A percentile compares a stretch with the other conserved stretches of the same genome.
Evolutionary conservation across 495 filamentous ascomycete species (phyloP).

Genomic region (Lophiotrema nucula): DNA sequence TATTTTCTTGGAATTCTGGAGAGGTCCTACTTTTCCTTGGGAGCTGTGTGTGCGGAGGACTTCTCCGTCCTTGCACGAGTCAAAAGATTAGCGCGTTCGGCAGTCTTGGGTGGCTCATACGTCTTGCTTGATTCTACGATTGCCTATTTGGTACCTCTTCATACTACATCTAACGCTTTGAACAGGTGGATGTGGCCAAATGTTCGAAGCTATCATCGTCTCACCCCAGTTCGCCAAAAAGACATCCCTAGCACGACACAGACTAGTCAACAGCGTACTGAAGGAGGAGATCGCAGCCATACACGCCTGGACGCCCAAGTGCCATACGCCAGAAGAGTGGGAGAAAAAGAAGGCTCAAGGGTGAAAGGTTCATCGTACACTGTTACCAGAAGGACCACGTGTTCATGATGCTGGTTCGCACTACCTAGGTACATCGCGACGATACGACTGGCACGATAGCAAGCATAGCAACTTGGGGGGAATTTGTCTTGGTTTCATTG

Average conservation of each 20-base stretch:
- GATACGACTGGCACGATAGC: too few relatives aligned
- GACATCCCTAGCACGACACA: slow-evolving; percentile 80
- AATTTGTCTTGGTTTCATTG: too few relatives aligned
- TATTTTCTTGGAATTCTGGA: neutral
- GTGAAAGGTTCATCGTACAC: slow-evolving; percentile 20
- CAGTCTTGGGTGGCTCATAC: too few relatives aligned
- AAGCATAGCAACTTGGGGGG: too few relatives aligned
- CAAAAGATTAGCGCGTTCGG: too few relatives aligned
- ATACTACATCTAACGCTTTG: too few relatives aligned
- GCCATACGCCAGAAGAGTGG: slow-evolving; percentile 94
- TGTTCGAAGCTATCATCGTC: slow-evolving; percentile 89
- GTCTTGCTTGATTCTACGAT: too few relatives aligned
- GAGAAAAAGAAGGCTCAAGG: slow-evolving; percentile 57
- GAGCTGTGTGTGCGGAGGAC: neutral
- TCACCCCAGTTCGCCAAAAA: slow-evolving; percentile 84
- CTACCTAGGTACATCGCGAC: too few relatives aligned
- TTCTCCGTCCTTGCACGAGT: neutral
- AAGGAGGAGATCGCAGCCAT: slow-evolving; percentile 93
- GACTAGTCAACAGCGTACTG: slow-evolving; percentile 81
- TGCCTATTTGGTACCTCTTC: too few relatives aligned
- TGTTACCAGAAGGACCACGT: too few relatives aligned
- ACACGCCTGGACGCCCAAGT: slow-evolving; percentile 98
- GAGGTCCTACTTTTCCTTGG: neutral
- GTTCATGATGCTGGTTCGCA: too few relatives aligned
- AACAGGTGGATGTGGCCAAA: slow-evolving; percentile 91